phyloP scores from a whole-genome alignment of 495 filamentous ascomycete genomes.

The Umbilicaria muhlenbergii region DNA sequence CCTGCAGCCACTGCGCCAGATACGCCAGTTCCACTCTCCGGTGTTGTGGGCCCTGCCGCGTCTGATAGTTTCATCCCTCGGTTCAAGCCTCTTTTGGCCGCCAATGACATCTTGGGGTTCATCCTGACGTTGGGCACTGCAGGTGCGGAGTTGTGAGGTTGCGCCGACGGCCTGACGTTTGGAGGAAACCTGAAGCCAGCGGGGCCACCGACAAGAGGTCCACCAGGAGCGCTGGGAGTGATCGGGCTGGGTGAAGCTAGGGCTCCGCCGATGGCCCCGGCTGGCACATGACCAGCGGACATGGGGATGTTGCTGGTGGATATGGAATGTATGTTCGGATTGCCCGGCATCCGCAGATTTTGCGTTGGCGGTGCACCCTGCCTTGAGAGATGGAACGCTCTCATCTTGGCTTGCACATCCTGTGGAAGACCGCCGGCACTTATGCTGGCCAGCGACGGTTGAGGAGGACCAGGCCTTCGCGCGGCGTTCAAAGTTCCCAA shows the following conservation, averaged over 20 bases:
- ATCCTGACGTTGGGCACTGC: conserved; percentile 16
- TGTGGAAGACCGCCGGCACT: conserved; percentile 45
- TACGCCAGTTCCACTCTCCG: background rate
- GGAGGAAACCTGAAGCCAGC: conserved; percentile 25
- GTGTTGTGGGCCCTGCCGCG: conserved; percentile 22
- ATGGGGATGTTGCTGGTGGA: conserved; percentile 24
- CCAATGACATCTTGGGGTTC: conserved; percentile 35
- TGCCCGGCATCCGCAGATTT: conserved; percentile 10
- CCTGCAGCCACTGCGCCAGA: background rate
- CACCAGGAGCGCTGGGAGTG: conserved; percentile 16
- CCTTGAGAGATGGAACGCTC: conserved; percentile 54
- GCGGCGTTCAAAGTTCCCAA: conserved; percentile 71
- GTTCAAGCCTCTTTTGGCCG: conserved; percentile 34
- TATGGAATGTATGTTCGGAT: conserved; percentile 11
- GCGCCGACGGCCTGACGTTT: conserved; percentile 21
- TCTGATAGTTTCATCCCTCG: conserved; percentile 35
- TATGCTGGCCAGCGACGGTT: conserved; percentile 37
- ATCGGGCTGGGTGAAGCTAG: conserved; percentile 1
- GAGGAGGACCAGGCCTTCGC: conserved; percentile 40
- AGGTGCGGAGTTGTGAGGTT: conserved; percentile 38
- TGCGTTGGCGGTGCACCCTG: conserved; percentile 34
- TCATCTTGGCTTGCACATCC: conserved; percentile 71
- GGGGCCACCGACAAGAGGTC: conserved; percentile 21
- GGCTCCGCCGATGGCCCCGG: conserved; percentile 2
- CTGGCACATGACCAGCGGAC: conserved; percentile 6